A percentile compares a stretch with the other conserved stretches of the same genome.
phyloP scores from a whole-genome alignment of 345 rosid species.

The Kernera saxatilis region DNA sequence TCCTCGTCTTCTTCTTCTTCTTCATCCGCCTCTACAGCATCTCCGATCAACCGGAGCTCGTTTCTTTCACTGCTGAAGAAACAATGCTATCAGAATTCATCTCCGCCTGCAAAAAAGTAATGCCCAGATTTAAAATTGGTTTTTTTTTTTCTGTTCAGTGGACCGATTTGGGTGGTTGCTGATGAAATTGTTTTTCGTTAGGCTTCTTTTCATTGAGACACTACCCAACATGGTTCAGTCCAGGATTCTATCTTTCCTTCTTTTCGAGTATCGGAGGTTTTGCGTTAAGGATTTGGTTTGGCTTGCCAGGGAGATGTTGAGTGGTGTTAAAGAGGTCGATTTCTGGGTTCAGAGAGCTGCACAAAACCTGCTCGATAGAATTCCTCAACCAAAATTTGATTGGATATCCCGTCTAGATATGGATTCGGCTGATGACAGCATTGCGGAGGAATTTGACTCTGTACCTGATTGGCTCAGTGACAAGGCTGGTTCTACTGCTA shows the following conservation, averaged over 20 bases:
- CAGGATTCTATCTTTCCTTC: constrained; percentile 57
- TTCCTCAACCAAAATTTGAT: constrained; percentile 40
- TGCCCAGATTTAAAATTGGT: neutral
- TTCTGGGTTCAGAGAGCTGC: constrained; percentile 70
- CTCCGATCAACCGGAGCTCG: constrained; percentile 51
- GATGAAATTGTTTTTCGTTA: constrained; percentile 12
- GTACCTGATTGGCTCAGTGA: constrained; percentile 56
- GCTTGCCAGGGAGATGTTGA: constrained; percentile 48
- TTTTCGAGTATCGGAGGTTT: constrained; percentile 45
- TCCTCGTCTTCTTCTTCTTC: neutral
- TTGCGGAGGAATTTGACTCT: constrained; percentile 38
- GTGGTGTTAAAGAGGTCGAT: constrained; percentile 28
- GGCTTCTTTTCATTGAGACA: constrained; percentile 67
- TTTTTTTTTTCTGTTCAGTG: neutral
- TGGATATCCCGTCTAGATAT: constrained; percentile 40
- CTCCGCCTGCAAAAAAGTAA: constrained; percentile 44
- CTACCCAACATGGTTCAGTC: constrained; percentile 61
- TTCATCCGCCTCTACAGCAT: constrained; percentile 25
- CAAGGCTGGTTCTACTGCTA: constrained; percentile 13
- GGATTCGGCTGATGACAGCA: constrained; percentile 34
- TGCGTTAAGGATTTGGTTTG: constrained; percentile 39
- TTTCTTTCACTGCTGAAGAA: constrained; percentile 50
- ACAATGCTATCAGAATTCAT: constrained; percentile 29
- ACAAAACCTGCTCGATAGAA: constrained; percentile 52
- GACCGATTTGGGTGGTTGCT: neutral